A percentile compares a stretch with the other conserved stretches of the same genome.
Evolutionary conservation across 768 basidiomycete species (phyloP).

Genomic region (Rhizopogon vinicolor): DNA sequence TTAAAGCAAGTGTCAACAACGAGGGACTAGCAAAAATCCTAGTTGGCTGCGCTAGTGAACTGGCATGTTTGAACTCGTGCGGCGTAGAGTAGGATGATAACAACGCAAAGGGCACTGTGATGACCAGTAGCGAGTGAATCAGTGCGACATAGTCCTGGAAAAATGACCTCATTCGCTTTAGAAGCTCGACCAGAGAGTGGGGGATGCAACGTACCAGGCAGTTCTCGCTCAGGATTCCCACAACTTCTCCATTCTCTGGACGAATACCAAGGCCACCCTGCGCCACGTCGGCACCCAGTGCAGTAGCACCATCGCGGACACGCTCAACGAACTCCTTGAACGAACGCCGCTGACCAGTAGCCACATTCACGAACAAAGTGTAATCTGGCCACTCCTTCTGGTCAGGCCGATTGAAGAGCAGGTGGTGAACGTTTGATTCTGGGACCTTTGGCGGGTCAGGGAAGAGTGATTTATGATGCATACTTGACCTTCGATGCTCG

Average conservation of each 20-base stretch:
- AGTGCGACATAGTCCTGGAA: slow-evolving; percentile 43
- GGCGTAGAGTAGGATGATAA: slow-evolving; percentile 44
- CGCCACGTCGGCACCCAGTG: slow-evolving; percentile 39
- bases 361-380: slow-evolving; percentile 49
- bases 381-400: slow-evolving; percentile 53
- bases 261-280: slow-evolving; percentile 56
- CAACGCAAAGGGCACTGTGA: slow-evolving; percentile 43
- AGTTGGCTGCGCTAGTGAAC: slow-evolving; percentile 39
- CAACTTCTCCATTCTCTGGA: slow-evolving; percentile 45
- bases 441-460: slow-evolving; percentile 46
- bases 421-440: slow-evolving; percentile 50
- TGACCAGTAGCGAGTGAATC: slow-evolving; percentile 36
- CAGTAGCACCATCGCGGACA: slow-evolving; percentile 53
- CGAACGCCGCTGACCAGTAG: slow-evolving; percentile 42
- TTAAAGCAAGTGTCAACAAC: slow-evolving; percentile 31
- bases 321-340: slow-evolving; percentile 46
- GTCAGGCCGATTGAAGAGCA: slow-evolving; percentile 51
- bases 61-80: slow-evolving; percentile 43
- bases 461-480: slow-evolving; percentile 56
- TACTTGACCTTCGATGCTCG: slow-evolving; percentile 12
- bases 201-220: slow-evolving; percentile 41
- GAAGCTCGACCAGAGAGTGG: neutral
- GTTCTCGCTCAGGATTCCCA: slow-evolving; percentile 62
- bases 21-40: slow-evolving; percentile 44
- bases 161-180: neutral